Evolutionary conservation across 805 yeast species (phyloP).

Genomic region (Barnettozyma sp.): DNA sequence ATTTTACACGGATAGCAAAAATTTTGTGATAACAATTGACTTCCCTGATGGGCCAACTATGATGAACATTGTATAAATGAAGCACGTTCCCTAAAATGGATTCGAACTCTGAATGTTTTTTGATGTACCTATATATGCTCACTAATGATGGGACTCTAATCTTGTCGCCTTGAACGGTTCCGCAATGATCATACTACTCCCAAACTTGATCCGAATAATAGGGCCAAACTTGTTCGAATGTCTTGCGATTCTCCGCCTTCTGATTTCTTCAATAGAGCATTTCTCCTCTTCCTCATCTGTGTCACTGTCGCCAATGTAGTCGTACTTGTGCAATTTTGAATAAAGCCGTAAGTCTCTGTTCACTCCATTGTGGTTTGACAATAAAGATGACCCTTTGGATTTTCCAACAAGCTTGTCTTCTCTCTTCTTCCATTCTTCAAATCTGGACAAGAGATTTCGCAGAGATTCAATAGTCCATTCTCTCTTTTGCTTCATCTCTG

Average conservation of each 20-base stretch:
- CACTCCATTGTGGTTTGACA: background rate
- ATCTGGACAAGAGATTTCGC: constrained; percentile 15
- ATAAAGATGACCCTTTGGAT: constrained; percentile 2
- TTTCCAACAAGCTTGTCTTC: constrained; percentile 22
- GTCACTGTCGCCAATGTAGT: constrained; percentile 23
- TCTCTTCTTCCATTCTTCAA: constrained; percentile 17
- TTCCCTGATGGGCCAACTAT: constrained; percentile 7
- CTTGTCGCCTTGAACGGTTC: constrained; percentile 22
- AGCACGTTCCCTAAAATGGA: background rate
- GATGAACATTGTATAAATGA: constrained; percentile 4
- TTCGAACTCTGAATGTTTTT: background rate
- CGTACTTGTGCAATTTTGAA: constrained; percentile 16
- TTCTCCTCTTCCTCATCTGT: constrained; percentile 25
- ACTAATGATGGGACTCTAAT: constrained; percentile 11
- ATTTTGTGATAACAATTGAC: constrained; percentile 1
- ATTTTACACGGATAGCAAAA: constrained; percentile 6
- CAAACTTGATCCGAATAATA: constrained; percentile 20
- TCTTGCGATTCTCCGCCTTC: constrained; percentile 11
- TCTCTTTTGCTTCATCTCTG: constrained; percentile 46
- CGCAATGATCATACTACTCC: constrained; percentile 17
- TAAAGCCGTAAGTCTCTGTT: constrained; percentile 16
- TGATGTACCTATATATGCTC: background rate
- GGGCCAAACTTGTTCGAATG: constrained; percentile 19
- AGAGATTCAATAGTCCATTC: constrained; percentile 46
- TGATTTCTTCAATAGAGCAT: constrained; percentile 15